A percentile compares a stretch with the other conserved stretches of the same genome.
These are phyloP conservation scores for Hyphodiscus hymeniophilus DNA, from an alignment of 495 filamentous ascomycete genomes.

Conservation along the genomic window DNA sequence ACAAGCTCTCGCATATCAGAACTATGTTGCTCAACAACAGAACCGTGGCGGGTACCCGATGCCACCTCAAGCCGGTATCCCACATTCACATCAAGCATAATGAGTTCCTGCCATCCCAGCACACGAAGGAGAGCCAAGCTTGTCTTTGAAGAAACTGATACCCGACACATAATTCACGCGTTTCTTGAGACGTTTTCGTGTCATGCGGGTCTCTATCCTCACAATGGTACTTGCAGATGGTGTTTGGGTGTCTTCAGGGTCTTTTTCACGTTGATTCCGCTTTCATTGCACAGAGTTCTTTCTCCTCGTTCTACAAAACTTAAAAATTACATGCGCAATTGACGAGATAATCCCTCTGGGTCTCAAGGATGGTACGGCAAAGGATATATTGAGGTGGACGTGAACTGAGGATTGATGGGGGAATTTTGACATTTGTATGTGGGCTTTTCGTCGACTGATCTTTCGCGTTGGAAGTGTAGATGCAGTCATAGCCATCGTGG, in stretches of 20 bases:
- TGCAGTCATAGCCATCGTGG: not conserved
- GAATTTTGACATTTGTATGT: not conserved
- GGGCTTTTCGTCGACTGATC: too few species aligned
- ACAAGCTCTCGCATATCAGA: conserved; percentile 52
- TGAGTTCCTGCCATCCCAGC: conserved; percentile 10
- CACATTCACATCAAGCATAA: conserved; percentile 45
- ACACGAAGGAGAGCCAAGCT: conserved; percentile 17
- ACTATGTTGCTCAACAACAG: conserved; percentile 46
- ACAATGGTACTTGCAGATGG: conserved; percentile 14
- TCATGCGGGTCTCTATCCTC: conserved; percentile 22
- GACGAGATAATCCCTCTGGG: conserved; percentile 17
- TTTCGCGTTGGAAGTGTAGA: too few species aligned
- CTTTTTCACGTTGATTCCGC: conserved; percentile 12
- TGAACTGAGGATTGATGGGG: not conserved
- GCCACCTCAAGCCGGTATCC: conserved; percentile 43
- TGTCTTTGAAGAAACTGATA: conserved; percentile 23
- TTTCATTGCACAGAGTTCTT: conserved; percentile 12
- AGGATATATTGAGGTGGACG: not conserved
- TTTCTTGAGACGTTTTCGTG: conserved; percentile 12
- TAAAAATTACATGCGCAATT: conserved; percentile 10
- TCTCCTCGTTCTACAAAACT: conserved; percentile 11
- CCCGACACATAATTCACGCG: conserved; percentile 23
- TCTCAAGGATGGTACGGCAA: not conserved
- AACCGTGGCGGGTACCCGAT: conserved; percentile 40
- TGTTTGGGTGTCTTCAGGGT: conserved; percentile 23